phyloP scores from a whole-genome alignment of 192 early-diverging fungal genomes.

The Irineochytrium annulatum region DNA sequence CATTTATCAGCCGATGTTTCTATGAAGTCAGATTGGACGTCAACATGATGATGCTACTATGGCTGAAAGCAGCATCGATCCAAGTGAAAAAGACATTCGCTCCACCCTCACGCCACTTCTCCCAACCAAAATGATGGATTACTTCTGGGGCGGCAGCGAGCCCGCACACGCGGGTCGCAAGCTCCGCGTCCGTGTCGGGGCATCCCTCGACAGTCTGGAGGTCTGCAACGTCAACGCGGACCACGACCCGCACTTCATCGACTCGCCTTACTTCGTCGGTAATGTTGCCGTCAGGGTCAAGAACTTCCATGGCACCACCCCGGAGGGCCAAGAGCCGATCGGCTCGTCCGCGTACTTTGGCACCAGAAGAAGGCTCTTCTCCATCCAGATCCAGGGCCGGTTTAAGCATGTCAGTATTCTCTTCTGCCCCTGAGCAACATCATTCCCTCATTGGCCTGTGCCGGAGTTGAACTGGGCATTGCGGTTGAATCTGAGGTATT shows the following conservation, averaged over 20 bases:
- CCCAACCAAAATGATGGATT: conserved; percentile 28
- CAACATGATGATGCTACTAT: too few relatives aligned
- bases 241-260: conserved; percentile 53
- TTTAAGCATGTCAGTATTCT: conserved; percentile 66
- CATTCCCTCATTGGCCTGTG: too few relatives aligned
- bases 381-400: conserved; percentile 67
- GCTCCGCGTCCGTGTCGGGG: conserved; percentile 44
- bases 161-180: conserved; percentile 28
- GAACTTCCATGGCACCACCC: conserved; percentile 57
- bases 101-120: not conserved
- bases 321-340: too few relatives aligned
- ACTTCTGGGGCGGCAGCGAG: conserved; percentile 33
- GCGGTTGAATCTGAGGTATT: too few relatives aligned
- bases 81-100: too few relatives aligned
- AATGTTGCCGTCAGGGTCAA: conserved; percentile 64
- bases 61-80: too few relatives aligned
- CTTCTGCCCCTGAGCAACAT: too few relatives aligned
- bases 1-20: too few relatives aligned
- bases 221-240: conserved; percentile 61
- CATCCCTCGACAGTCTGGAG: conserved; percentile 34
- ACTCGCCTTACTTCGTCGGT: conserved; percentile 61
- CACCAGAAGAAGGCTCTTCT: conserved; percentile 55
- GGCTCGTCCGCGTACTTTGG: conserved; percentile 54
- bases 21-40: too few relatives aligned
- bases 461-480: too few relatives aligned